Base-by-base conservation (phyloP, 1,284 basidiomycete species). In the Boletellus deceptivus region DNA sequence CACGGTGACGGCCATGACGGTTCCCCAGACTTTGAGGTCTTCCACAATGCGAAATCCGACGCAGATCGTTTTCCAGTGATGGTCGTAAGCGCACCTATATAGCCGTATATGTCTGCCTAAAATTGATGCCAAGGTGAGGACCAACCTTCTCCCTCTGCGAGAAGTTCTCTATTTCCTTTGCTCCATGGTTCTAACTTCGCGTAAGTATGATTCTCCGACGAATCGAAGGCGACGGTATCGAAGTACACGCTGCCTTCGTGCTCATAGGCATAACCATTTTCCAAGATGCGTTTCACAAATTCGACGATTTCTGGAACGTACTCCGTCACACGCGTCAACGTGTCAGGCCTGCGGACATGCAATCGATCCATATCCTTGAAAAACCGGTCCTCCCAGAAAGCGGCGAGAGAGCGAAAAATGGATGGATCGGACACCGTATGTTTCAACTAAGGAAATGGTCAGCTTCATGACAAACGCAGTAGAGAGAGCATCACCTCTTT, bases 41-140 rank as follows among this genome's bases (percentile, higher is more conserved):
- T 99, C 97, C 97, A 99, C 13, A 99, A 75, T 6, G 97, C 97
- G 71, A 99, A 99, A 73, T 99, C 96, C 11, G 89, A 81, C 7
- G 80, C 72, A 31, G 86, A 83, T 43, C 82, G 80, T 54, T 82
- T 80, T 24, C 84, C 84, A 25, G 73, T 71, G 41, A 77, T 77
- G 14, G 73, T 79, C 6, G 86, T 82, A 22, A 91, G 71, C 46
- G 85, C 78, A 58, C 89, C 86, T 80, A 44, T 6, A 56, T 55
- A 41, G 24, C 39, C 39, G 44, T 43, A n/a, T 37, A 54, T 24
- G 35, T 33, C 48, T 46, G 43, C 43, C 44, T 46, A 45, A 35
- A n/a, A 38, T 33, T 42, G 27, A 27, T 46, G 29, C 18, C 35
- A 6, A 17, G 57, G 18, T 11, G 18, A 43, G 40, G 38, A 55